Percentiles rank a stretch among this genome's conserved stretches.
Conservation (phyloP, 2,329 filamentous ascomycete genomes). For the Harringtonia aguacate region DNA sequence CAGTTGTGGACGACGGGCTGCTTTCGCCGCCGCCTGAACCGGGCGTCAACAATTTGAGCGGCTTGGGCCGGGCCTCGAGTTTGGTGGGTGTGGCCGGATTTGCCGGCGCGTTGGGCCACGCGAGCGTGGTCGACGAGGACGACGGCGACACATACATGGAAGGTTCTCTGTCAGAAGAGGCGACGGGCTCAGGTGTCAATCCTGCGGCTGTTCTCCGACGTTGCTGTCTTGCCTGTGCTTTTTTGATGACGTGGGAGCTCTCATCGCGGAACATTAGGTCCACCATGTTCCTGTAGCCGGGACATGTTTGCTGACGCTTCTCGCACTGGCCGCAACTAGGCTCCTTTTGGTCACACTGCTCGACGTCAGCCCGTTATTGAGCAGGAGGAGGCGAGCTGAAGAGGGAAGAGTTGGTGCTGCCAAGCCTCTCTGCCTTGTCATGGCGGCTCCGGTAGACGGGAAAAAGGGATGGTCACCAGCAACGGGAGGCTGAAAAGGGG, state of each 20-base stretch:
- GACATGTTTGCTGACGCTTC: constrained; percentile 39
- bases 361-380: not conserved
- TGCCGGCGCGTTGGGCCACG: not conserved
- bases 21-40: not conserved
- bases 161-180: constrained; percentile 13
- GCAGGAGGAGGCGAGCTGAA: not conserved
- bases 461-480: too few relatives aligned
- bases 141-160: constrained; percentile 1
- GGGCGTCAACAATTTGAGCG: constrained; percentile 2
- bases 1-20: not conserved
- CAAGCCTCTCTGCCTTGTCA: too few relatives aligned
- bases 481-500: not conserved
- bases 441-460: too few relatives aligned
- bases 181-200: constrained; percentile 9
- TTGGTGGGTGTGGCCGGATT: not conserved
- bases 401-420: too few relatives aligned
- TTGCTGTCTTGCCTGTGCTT: constrained; percentile 28
- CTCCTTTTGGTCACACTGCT: constrained; percentile 41
- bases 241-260: constrained; percentile 43
- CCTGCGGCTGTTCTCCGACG: constrained; percentile 15
- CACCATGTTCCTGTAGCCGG: constrained; percentile 43
- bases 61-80: not conserved
- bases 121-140: constrained; percentile 1
- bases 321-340: constrained; percentile 44
- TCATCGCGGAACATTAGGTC: constrained; percentile 49